Conservation (phyloP, 1,284 basidiomycete genomes). For the Cystobasidium pallidum region DNA sequence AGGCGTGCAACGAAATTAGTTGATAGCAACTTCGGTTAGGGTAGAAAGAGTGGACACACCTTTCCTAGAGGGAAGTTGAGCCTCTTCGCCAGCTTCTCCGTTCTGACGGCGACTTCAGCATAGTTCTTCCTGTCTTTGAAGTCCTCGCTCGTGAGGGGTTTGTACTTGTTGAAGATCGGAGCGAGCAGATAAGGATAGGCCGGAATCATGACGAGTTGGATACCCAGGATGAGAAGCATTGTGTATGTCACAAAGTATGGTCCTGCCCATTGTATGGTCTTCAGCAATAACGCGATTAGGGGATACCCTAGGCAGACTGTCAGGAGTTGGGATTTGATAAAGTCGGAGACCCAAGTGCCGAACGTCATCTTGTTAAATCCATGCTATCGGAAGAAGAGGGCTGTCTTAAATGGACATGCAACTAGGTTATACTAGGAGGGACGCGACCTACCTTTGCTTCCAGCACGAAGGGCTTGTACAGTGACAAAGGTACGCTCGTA, state of each 20-base stretch:
- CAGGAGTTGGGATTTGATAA: conserved; percentile 77
- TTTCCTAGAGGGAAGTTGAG: conserved; percentile 87
- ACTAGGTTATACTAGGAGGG: neutral
- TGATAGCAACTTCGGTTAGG: too few species aligned
- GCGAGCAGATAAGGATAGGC: conserved; percentile 72
- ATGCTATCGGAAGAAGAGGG: conserved; percentile 6
- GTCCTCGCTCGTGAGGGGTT: conserved; percentile 65
- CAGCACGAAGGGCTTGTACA: conserved; percentile 88
- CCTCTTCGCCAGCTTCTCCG: conserved; percentile 72
- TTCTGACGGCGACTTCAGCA: conserved; percentile 73
- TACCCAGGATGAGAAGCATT: conserved; percentile 57
- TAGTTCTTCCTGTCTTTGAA: conserved; percentile 57
- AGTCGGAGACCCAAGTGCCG: conserved; percentile 57
- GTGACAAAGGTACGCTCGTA: conserved; percentile 71
- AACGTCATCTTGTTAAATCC: conserved; percentile 42
- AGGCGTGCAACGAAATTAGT: neutral
- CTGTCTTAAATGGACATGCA: neutral
- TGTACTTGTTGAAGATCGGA: conserved; percentile 95
- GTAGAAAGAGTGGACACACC: conserved; percentile 52
- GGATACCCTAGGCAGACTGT: conserved; percentile 79
- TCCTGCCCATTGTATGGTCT: conserved; percentile 90
- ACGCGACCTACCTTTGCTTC: conserved; percentile 71
- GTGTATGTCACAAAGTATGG: conserved; percentile 50
- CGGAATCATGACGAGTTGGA: conserved; percentile 68
- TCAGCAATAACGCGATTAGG: conserved; percentile 82